phyloP scores from a whole-genome alignment of 441 rosid species.

The Populus hybrid region DNA sequence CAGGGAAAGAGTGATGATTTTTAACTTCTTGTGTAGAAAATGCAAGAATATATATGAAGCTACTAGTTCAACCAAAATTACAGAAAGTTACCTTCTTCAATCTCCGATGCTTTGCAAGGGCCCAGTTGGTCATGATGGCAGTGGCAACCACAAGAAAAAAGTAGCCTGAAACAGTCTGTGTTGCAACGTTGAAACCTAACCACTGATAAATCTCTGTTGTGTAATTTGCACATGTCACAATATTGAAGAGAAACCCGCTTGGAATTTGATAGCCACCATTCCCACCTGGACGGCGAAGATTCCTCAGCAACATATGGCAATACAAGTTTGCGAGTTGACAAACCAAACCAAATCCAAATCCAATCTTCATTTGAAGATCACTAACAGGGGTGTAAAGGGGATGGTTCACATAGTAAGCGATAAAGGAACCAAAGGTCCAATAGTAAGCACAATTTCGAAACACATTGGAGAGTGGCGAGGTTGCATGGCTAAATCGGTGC shows the following conservation, averaged over 20 bases:
- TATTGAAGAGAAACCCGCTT: slow-evolving; percentile 79
- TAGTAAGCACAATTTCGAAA: slow-evolving; percentile 93
- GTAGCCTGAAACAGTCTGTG: slow-evolving; percentile 87
- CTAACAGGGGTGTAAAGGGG: slow-evolving; percentile 86
- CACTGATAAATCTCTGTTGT: slow-evolving; percentile 95
- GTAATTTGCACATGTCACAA: slow-evolving; percentile 93
- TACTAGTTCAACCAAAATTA: neutral
- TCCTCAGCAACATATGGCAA: slow-evolving; percentile 78
- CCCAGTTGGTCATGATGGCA: slow-evolving; percentile 91
- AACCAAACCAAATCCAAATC: slow-evolving; percentile 74
- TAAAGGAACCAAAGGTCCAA: slow-evolving; percentile 78
- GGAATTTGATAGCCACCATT: slow-evolving; percentile 92
- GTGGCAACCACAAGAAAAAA: slow-evolving; percentile 75
- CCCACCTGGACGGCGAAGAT: slow-evolving; percentile 65
- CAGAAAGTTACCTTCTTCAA: slow-evolving; percentile 63
- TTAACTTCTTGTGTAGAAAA: neutral
- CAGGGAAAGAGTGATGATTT: neutral
- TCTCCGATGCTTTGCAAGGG: slow-evolving; percentile 86
- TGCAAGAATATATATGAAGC: neutral
- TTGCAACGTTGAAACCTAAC: slow-evolving; percentile 92
- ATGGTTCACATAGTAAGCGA: slow-evolving; percentile 85
- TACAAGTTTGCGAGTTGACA: slow-evolving; percentile 79
- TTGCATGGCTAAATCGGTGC: slow-evolving; percentile 87
- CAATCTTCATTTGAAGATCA: slow-evolving; percentile 87
- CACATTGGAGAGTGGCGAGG: slow-evolving; percentile 81